Evolutionary conservation across 148 eudicot species (phyloP), one percentile per base, ranked within the genome.

Genomic region (Euryodendron excelsum): DNA sequence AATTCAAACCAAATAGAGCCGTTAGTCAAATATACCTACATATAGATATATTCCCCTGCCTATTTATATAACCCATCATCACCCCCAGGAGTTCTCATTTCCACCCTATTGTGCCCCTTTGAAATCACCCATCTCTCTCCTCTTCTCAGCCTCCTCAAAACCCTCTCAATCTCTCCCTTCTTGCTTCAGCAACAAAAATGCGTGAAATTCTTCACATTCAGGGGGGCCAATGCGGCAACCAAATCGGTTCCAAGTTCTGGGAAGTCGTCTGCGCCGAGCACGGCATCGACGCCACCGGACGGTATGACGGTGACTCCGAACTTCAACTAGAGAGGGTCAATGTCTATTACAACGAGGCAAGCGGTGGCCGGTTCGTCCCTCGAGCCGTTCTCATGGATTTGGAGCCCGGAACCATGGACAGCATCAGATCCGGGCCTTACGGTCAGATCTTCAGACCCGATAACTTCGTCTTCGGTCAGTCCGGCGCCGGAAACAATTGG

Each of bases 171-270:
- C 30, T 39, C 31, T 34, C 70, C 53, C 41, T 59, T 65, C 47
- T 21, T 59, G 39, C 67, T 44, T 2, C 18, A 5, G 5, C 21
- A 17, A 21, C 66, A 33, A 84, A 90, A 84, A 91, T 91, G 94
- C 83, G 94, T 66, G 94, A 91, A 69, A 91, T 91, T 52, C 88
- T 91, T 28, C 94, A 91, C 68, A 91, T 91, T 1, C 94, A 91
- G 81, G 94, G 90, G 0, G 94, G 94, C 72, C 94, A 91, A 73
- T 91, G 94, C 78, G 94, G 94, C 1, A 91, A 91, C 86, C 94
- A 91, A 76, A 91, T 91, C 77, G 94, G 94, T 0, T 82, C 94
- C 27, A 91, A 91, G 69, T 91, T 91, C 85, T 91, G 94, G 94
- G 94, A 91, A 79, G 92, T 91, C 4, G 87, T 91, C n/a, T 91